These are phyloP conservation scores for Sporisorium iseilematis-ciliati DNA, from an alignment of 1,284 basidiomycete species.

Conservation along the genomic window DNA sequence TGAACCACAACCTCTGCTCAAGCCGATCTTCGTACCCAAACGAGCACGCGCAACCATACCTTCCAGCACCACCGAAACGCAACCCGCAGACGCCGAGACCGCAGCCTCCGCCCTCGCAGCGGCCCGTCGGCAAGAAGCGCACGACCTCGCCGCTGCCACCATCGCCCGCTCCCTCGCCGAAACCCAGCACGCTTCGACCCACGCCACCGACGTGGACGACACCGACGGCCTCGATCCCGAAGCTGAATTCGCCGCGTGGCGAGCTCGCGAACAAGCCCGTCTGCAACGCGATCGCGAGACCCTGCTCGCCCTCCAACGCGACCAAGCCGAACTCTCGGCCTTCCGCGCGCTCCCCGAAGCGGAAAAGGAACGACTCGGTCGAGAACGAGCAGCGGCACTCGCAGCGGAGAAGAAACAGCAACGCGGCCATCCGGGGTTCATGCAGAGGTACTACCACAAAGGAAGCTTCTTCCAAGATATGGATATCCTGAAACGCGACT, in stretches of 20 bases:
- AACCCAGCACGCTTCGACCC: constrained; percentile 84
- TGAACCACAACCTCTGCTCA: constrained; percentile 75
- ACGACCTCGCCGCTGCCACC: constrained; percentile 86
- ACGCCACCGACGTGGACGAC: constrained; percentile 88
- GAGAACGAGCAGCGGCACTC: constrained; percentile 20
- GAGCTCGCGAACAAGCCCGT: constrained; percentile 87
- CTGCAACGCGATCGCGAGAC: constrained; percentile 92
- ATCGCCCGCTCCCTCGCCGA: constrained; percentile 85
- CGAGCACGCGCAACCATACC: constrained; percentile 71
- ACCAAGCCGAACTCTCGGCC: constrained; percentile 89
- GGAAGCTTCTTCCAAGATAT: constrained; percentile 95
- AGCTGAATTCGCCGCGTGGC: constrained; percentile 95
- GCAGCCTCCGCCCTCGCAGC: constrained; percentile 46
- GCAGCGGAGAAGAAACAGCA: constrained; percentile 71
- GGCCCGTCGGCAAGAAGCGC: constrained; percentile 79
- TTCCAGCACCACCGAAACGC: constrained; percentile 71
- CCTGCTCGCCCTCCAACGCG: constrained; percentile 80
- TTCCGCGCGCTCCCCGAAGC: constrained; percentile 91
- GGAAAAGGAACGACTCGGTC: constrained; percentile 73
- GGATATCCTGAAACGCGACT: constrained; percentile 90
- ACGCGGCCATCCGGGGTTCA: constrained; percentile 87
- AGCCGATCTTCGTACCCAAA: constrained; percentile 92
- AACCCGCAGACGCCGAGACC: constrained; percentile 74
- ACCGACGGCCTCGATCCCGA: constrained; percentile 91
- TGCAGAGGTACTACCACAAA: constrained; percentile 99